Evolutionary conservation across 2,329 filamentous ascomycete species (phyloP).

Genomic region (Coleophoma cylindrospora): DNA sequence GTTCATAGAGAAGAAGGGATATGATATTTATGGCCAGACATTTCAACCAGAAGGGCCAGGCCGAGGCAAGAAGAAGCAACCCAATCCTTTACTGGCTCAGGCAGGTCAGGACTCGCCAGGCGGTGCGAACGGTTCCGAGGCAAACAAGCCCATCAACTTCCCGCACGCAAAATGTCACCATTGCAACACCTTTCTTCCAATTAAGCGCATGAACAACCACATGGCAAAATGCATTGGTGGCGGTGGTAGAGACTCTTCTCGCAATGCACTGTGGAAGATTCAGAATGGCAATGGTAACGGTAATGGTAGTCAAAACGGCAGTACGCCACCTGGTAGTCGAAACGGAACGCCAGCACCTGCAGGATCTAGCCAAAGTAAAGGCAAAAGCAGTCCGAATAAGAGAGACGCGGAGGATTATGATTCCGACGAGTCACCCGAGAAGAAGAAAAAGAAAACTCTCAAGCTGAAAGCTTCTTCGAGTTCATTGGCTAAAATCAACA

Average conservation of each 20-base stretch:
- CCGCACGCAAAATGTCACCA: slow-evolving; percentile 63
- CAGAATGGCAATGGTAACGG: slow-evolving; percentile 46
- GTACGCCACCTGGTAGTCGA: slow-evolving; percentile 57
- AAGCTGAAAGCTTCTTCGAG: slow-evolving; percentile 21
- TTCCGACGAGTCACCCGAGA: slow-evolving; percentile 23
- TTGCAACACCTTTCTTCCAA: slow-evolving; percentile 61
- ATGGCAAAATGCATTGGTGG: slow-evolving; percentile 66
- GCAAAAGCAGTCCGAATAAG: slow-evolving; percentile 23
- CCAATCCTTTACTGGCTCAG: slow-evolving; percentile 52
- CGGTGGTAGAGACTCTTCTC: slow-evolving; percentile 57
- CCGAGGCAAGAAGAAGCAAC: slow-evolving; percentile 77
- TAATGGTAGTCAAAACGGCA: slow-evolving; percentile 43
- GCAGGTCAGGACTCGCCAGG: slow-evolving; percentile 37
- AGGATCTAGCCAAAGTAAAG: slow-evolving; percentile 6
- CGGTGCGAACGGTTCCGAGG: slow-evolving; percentile 33
- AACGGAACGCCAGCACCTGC: slow-evolving; percentile 54
- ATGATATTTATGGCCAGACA: slow-evolving; percentile 78
- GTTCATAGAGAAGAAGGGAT: slow-evolving; percentile 70
- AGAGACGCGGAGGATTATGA: slow-evolving; percentile 25
- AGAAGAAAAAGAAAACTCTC: slow-evolving; percentile 22
- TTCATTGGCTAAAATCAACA: neutral
- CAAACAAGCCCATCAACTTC: slow-evolving; percentile 58
- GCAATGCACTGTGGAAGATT: slow-evolving; percentile 58
- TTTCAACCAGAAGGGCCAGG: slow-evolving; percentile 71
- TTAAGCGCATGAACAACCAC: slow-evolving; percentile 62